Base-by-base conservation (phyloP, 2,329 filamentous ascomycete genomes). In the Emericellopsis cladophorae region DNA sequence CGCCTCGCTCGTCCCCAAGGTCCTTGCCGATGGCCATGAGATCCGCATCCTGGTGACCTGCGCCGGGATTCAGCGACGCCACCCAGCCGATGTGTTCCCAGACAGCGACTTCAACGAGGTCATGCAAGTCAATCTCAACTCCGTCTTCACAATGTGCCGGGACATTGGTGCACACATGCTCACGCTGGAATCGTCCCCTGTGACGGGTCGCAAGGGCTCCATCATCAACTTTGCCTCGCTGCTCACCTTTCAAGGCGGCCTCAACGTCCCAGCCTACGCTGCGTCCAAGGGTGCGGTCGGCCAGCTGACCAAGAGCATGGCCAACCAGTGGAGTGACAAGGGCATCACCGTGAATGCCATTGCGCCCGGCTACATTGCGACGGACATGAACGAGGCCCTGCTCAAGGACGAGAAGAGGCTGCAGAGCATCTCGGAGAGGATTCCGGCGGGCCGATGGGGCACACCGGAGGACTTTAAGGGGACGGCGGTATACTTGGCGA, bases 331-430 rank as follows among this genome's bases (percentile, higher is more conserved):
- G 88, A 77, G 80, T 0, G 60, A 67, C n/a, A 73, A 78, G 53
- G 87, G 87, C 2, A 72, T 95, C 46, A 85, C 74, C 1, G 87
- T 95, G 33, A 95, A 95, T 58, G 85, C 83, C 7, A 85, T 95
- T 54, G 87, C 88, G 2, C 88, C 88, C 0, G 88, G 88, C 0
- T 95, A 95, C 60, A 85, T 94, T 51, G 84, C 76, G 39, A 95
- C 88, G n/a, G 88, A 95, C 45, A 95, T 95, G 89, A 95, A 95
- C 58, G 73, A 71, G 48, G 88, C 87, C 3, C 61, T 95, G 53
- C 75, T 94, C 35, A 74, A 79, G 39, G 79, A 95, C 58, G 60
- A 73, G 51, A 74, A 72, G 49, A 67, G 88, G 31, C 71, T 83
- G 45, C 75, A 70, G 47, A 81, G 81, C 52, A 95, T 95, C 50